Percentiles rank a stretch among this genome's conserved stretches.
Evolutionary conservation across 495 filamentous ascomycete species (phyloP).

Genomic region (Penicillium nucicola): DNA sequence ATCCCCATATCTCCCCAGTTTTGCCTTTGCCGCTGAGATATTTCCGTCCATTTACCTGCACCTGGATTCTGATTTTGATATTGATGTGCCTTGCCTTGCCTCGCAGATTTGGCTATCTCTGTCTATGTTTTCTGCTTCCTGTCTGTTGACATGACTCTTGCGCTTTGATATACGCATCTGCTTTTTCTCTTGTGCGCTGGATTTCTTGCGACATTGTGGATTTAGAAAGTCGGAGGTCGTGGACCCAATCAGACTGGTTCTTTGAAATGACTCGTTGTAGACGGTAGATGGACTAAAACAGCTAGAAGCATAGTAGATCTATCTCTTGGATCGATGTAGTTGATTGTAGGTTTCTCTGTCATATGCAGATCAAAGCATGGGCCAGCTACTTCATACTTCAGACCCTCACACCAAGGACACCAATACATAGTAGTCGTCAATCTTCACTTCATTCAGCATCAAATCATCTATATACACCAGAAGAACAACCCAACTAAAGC

Average conservation of each 20-base stretch:
- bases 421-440: slow-evolving; percentile 1
- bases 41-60: neutral
- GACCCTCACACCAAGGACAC: too few species aligned
- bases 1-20: slow-evolving; percentile 26
- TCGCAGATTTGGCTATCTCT: slow-evolving; percentile 8
- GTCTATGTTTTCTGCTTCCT: slow-evolving; percentile 1
- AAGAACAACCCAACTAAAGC: slow-evolving; percentile 28
- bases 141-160: neutral
- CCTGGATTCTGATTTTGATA: slow-evolving; percentile 14
- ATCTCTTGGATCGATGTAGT: too few species aligned
- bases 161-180: slow-evolving; percentile 5
- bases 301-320: too few species aligned
- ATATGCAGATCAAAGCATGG: too few species aligned
- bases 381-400: too few species aligned
- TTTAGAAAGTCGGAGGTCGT: slow-evolving; percentile 17
- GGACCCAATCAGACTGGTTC: slow-evolving; percentile 9
- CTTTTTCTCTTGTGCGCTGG: slow-evolving; percentile 5
- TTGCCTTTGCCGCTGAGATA: neutral
- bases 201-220: slow-evolving; percentile 4
- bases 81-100: slow-evolving; percentile 12
- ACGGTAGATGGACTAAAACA: too few species aligned
- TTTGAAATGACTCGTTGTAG: too few species aligned
- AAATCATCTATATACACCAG: slow-evolving; percentile 10
- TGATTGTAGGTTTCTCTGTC: too few species aligned
- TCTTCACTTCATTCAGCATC: slow-evolving; percentile 12